Conservation (phyloP, 352 stramenopile species). For the Globisporangium iwayamae region DNA sequence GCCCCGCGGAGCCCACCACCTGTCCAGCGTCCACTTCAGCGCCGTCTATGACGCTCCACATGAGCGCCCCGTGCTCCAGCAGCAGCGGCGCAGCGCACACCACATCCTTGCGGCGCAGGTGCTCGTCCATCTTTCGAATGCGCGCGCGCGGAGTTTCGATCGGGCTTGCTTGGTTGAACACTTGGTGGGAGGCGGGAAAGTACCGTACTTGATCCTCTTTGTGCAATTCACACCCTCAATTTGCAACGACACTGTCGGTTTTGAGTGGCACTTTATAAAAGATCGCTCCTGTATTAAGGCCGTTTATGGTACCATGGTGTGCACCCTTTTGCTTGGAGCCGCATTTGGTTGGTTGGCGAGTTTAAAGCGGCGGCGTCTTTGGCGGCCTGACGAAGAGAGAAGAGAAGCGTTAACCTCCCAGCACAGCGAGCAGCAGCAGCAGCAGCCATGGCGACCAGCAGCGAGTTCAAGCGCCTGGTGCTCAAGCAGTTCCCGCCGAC, state of each 20-base stretch:
- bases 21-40: constrained; percentile 54
- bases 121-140: constrained; percentile 20
- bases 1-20: constrained; percentile 43
- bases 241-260: background rate
- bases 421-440: background rate
- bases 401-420: background rate
- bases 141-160: too few relatives aligned
- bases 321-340: background rate
- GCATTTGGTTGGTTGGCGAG: constrained; percentile 10
- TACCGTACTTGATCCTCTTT: background rate
- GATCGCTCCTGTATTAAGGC: background rate
- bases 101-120: constrained; percentile 60
- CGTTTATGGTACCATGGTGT: background rate
- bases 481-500: constrained; percentile 85
- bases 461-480: constrained; percentile 84
- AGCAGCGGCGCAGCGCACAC: constrained; percentile 32
- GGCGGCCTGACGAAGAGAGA: background rate
- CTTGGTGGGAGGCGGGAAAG: background rate
- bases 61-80: constrained; percentile 21
- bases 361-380: constrained; percentile 4
- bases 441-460: constrained; percentile 49
- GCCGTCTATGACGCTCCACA: constrained; percentile 46
- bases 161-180: background rate
- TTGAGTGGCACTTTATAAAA: background rate
- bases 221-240: background rate